phyloP scores from a whole-genome alignment of 306 rosid genomes.

The Glycine soja region DNA sequence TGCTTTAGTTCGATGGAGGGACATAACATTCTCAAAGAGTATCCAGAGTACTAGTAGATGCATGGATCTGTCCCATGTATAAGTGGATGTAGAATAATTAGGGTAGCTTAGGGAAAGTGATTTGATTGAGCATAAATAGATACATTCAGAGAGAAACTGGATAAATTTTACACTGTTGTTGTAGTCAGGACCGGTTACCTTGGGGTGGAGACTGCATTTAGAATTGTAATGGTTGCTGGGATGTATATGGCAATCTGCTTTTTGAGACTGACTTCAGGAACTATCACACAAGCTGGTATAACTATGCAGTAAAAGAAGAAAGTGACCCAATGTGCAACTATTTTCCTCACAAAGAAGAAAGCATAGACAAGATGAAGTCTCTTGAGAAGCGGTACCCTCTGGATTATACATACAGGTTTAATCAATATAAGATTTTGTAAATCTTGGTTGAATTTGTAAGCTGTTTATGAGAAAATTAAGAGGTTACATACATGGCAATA shows the following conservation, averaged over 20 bases:
- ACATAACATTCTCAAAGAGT: constrained; percentile 72
- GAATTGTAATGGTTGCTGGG: constrained; percentile 65
- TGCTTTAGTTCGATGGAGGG: constrained; percentile 70
- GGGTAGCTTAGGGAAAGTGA: constrained; percentile 15
- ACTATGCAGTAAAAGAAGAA: constrained; percentile 70
- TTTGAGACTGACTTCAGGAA: constrained; percentile 61
- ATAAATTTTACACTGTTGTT: constrained; percentile 40
- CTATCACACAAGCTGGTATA: constrained; percentile 62
- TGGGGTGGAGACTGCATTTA: constrained; percentile 65
- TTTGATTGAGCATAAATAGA: neutral
- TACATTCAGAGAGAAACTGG: neutral
- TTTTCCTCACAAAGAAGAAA: constrained; percentile 70
- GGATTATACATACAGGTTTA: constrained; percentile 44
- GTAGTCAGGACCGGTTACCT: constrained; percentile 50
- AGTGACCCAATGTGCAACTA: constrained; percentile 65
- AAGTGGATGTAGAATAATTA: constrained; percentile 30
- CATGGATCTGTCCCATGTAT: constrained; percentile 53
- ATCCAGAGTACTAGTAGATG: constrained; percentile 65
- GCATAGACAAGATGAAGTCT: constrained; percentile 63
- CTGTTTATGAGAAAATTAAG: constrained; percentile 27
- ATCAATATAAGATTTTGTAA: constrained; percentile 1
- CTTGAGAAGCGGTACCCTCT: constrained; percentile 62
- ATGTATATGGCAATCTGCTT: constrained; percentile 60
- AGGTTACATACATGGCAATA: constrained; percentile 45
- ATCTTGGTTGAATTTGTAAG: constrained; percentile 19